A percentile compares a stretch with the other conserved stretches of the same genome.
These are phyloP conservation scores for Syzygium oleosum DNA, from an alignment of 345 rosid genomes.

Conservation along the genomic window DNA sequence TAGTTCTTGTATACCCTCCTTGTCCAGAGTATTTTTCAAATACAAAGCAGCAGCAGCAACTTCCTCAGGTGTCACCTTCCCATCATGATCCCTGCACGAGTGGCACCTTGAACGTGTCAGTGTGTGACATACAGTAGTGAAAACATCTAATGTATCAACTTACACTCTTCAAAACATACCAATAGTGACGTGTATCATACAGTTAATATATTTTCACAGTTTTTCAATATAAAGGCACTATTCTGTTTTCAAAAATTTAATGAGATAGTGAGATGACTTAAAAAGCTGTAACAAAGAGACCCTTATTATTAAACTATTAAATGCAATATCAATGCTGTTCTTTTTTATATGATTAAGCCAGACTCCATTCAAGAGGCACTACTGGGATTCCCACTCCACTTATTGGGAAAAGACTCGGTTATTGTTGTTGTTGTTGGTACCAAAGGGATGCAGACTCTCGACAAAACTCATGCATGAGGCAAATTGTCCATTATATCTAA, in stretches of 20 bases:
- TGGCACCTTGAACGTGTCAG: not conserved
- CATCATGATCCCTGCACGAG: constrained; percentile 59
- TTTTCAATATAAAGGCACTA: not conserved
- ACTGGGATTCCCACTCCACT: not conserved
- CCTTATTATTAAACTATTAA: not conserved
- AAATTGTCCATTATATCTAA: not conserved
- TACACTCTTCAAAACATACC: not conserved
- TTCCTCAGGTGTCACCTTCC: constrained; percentile 85
- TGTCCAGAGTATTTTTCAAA: constrained; percentile 63
- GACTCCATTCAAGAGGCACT: not conserved
- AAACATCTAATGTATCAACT: not conserved
- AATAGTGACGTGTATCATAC: not conserved
- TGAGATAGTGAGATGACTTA: not conserved
- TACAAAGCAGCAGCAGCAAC: constrained; percentile 79
- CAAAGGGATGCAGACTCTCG: not conserved
- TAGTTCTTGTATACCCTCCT: constrained; percentile 70
- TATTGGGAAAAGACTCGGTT: not conserved
- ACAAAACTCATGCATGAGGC: not conserved
- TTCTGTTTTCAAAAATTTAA: not conserved
- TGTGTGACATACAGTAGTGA: not conserved
- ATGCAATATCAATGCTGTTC: not conserved
- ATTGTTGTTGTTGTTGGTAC: not conserved
- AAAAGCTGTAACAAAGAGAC: not conserved
- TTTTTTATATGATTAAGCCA: not conserved
- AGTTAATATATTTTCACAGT: not conserved